Conservation (phyloP, 2,329 filamentous ascomycete species). For the Ascochyta fabae region DNA sequence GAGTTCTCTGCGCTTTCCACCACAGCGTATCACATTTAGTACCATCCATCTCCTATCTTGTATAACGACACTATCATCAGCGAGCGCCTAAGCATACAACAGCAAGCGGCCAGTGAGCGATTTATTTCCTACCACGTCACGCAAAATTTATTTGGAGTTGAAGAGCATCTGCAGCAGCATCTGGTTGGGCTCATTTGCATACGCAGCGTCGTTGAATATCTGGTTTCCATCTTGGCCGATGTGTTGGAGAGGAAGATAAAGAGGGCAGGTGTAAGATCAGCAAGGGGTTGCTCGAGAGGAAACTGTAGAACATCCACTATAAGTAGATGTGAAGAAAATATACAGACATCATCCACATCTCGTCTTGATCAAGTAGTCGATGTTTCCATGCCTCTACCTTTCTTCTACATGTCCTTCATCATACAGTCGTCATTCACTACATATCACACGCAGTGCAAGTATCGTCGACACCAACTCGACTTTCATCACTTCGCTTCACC, state of each 20-base stretch:
- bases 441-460: no score
- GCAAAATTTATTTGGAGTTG: background rate
- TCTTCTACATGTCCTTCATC: no score
- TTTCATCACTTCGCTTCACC: no score
- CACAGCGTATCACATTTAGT: constrained; percentile 15
- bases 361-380: background rate
- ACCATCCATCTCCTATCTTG: constrained; percentile 6
- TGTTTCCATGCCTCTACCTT: no score
- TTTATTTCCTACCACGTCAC: background rate
- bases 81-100: background rate
- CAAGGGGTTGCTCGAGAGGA: no score
- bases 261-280: no score
- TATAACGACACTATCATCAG: constrained; percentile 4
- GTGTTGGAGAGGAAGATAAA: background rate
- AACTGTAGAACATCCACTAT: background rate
- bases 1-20: constrained; percentile 10
- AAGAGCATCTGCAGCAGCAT: constrained; percentile 1
- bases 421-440: no score
- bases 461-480: no score
- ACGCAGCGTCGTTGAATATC: background rate
- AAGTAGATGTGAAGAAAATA: background rate
- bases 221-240: background rate
- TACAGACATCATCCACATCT: background rate
- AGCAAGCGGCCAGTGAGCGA: background rate
- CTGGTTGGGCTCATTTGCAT: constrained; percentile 6